Evolutionary conservation across 371 early-diverging fungal genomes (phyloP).

Genomic region (Haplosporangium sp.): DNA sequence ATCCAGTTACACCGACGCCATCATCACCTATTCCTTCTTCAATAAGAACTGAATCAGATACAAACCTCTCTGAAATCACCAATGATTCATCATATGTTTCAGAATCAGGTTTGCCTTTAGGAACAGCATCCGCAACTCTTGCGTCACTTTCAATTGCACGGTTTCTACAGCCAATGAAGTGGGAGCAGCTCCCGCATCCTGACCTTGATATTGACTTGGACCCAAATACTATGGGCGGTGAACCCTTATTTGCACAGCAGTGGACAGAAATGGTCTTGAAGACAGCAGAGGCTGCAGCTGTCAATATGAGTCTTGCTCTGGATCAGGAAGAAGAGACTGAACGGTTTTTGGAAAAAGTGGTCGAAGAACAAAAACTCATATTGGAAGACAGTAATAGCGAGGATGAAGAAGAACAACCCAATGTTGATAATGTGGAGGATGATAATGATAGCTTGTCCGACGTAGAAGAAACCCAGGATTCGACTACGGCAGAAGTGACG

Average conservation of each 20-base stretch:
- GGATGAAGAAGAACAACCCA: not conserved
- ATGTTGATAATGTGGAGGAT: not conserved
- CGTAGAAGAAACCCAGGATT: not conserved
- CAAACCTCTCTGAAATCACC: not conserved
- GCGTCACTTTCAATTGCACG: conserved; percentile 14
- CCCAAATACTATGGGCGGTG: conserved; percentile 38
- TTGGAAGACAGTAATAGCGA: not conserved
- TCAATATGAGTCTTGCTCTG: conserved; percentile 44
- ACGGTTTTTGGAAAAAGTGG: conserved; percentile 21
- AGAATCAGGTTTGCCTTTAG: not conserved
- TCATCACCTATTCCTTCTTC: not conserved
- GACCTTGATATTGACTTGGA: conserved; percentile 51
- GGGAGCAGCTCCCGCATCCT: conserved; percentile 50
- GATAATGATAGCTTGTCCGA: conserved; percentile 4
- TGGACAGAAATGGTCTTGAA: conserved; percentile 36
- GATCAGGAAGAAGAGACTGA: conserved; percentile 47
- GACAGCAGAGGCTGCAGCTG: conserved; percentile 38
- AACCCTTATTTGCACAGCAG: conserved; percentile 41
- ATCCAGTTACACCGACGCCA: not conserved
- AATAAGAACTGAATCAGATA: not conserved
- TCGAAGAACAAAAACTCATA: not conserved
- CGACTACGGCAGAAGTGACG: not conserved
- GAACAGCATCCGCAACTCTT: conserved; percentile 14
- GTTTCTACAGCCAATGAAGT: conserved; percentile 41
- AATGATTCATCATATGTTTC: not conserved